Evolutionary conservation across 2,329 filamentous ascomycete genomes (phyloP).

Genomic region (Nectriaceae sp.): DNA sequence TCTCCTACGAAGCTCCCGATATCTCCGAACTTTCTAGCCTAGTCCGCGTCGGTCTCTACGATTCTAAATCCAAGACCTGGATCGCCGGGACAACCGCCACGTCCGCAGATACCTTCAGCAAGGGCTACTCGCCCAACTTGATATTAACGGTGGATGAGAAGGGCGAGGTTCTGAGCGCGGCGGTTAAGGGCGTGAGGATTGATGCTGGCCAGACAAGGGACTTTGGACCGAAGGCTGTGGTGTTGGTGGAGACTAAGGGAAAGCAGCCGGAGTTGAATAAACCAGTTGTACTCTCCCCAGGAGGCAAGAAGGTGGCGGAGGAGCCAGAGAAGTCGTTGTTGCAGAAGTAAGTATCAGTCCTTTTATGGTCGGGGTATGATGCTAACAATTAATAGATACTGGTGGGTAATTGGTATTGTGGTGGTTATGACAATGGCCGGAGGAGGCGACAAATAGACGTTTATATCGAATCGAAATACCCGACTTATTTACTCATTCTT

Average conservation of each 20-base stretch:
- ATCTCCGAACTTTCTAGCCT: conserved; percentile 47
- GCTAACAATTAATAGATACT: conserved; percentile 56
- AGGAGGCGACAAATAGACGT: conserved; percentile 54
- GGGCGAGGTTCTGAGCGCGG: conserved; percentile 51
- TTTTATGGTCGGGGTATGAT: conserved; percentile 4
- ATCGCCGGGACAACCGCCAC: conserved; percentile 57
- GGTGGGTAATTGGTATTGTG: conserved; percentile 62
- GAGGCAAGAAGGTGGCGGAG: conserved; percentile 58
- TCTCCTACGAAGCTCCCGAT: conserved; percentile 59
- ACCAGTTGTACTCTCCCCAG: conserved; percentile 61
- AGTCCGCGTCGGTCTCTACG: conserved; percentile 60
- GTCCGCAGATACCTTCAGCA: conserved; percentile 58
- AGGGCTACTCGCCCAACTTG: conserved; percentile 62
- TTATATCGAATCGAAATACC: background rate
- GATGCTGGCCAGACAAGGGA: conserved; percentile 67
- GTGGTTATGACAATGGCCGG: conserved; percentile 55
- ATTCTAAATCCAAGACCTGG: conserved; percentile 50
- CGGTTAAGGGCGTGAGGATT: conserved; percentile 57
- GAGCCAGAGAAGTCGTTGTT: conserved; percentile 64
- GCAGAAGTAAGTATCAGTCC: conserved; percentile 58
- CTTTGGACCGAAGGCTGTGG: conserved; percentile 61
- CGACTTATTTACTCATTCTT: background rate
- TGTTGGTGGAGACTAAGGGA: conserved; percentile 50
- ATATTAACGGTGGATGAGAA: conserved; percentile 50
- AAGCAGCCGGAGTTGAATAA: conserved; percentile 62